Conservation (phyloP, 192 early-diverging fungal species). For the Coemansia sp. region DNA sequence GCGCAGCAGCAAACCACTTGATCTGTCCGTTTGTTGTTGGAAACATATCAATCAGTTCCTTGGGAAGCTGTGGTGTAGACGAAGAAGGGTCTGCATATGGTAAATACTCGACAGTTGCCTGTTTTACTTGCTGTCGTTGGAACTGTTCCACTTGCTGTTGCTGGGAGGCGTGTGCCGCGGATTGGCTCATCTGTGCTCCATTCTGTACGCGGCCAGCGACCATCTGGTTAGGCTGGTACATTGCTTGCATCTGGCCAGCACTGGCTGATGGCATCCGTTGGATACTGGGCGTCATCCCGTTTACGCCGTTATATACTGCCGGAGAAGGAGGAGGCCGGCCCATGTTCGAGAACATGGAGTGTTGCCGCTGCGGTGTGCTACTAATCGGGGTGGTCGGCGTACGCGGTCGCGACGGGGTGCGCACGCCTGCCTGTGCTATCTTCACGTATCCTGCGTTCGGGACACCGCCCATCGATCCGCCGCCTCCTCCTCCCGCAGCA, state of each 20-base stretch:
- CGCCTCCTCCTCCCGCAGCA: background rate
- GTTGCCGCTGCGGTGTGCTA: background rate
- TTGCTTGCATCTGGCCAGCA: background rate
- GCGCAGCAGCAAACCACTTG: conserved; percentile 46
- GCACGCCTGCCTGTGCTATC: background rate
- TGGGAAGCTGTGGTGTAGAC: conserved; percentile 26
- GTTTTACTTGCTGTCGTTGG: conserved; percentile 12
- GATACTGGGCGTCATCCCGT: conserved; percentile 5
- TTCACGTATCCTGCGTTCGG: background rate
- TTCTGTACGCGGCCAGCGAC: background rate
- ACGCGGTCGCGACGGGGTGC: background rate
- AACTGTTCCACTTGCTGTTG: conserved; percentile 21
- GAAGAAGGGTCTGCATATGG: conserved; percentile 19
- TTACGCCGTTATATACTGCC: conserved; percentile 1
- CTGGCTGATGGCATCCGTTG: conserved; percentile 2
- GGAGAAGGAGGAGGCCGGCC: conserved; percentile 20
- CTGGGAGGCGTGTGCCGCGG: conserved; percentile 6
- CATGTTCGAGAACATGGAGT: conserved; percentile 1
- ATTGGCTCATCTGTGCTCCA: background rate
- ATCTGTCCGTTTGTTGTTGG: conserved; percentile 32
- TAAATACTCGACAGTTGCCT: conserved; percentile 8
- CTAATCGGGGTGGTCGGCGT: background rate
- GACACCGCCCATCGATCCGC: background rate
- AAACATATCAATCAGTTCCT: conserved; percentile 36
- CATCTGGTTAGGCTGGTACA: background rate